Base-by-base conservation (phyloP, 2,329 filamentous ascomycete genomes). In the Nigrograna mackinnonii region DNA sequence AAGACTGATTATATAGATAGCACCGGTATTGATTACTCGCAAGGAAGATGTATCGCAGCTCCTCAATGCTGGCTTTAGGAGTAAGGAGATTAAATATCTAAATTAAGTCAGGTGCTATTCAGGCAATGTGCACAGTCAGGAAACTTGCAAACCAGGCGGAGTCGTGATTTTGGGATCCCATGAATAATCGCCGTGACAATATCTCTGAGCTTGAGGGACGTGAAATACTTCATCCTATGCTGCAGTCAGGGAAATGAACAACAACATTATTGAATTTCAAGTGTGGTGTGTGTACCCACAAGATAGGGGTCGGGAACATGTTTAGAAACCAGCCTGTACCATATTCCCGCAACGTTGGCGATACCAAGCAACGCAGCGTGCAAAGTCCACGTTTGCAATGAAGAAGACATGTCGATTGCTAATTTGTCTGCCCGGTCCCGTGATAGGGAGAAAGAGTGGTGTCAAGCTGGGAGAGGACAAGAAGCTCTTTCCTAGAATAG, bases 81-180 rank as follows among this genome's bases (percentile, higher is more conserved):
- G 39, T 24, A 69, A 65, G n/a, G 70, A 70, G 5, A 73, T 51
- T 16, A 72, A 36, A 50, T 77, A 77, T 31, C 70, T 71, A 30
- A 9, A n/a, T n/a, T n/a, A n/a, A n/a, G n/a, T n/a, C n/a, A n/a
- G n/a, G n/a, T n/a, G 24, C 6, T 20, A 5, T n/a, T 55, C 21
- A 48, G 42, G 47, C 67, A 19, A 73, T 57, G 6, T 69, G 13
- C 71, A 64, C n/a, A 69, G 64, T 80, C 74, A 14, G 0, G 84
- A 72, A 69, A 61, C 55, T 37, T 71, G 76, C 58, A 99, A 73
- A 22, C 91, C 94, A 0, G 94, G 92, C 1, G 94, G 94, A 1
- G 94, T 99, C 0, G 94, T 99, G 62, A 99, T 94, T 67, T 97
- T 99, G 46, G 92, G 86, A 68, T 99, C 91, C 94, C 94, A 99